A percentile compares a stretch with the other conserved stretches of the same genome.
These are phyloP conservation scores for Euphrasia arctica DNA, from an alignment of 305 asterid genomes.

Conservation along the genomic window DNA sequence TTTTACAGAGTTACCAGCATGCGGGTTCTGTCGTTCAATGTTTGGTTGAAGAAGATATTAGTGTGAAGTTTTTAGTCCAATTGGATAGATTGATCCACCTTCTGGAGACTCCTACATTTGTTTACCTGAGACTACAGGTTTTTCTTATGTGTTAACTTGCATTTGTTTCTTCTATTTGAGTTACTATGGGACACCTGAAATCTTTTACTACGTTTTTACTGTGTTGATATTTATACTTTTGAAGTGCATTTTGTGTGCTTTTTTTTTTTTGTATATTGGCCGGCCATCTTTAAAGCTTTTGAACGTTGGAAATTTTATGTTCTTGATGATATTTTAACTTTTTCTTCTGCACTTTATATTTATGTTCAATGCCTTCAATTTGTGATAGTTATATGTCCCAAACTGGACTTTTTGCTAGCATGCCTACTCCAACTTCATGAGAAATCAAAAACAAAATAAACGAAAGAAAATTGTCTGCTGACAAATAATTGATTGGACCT, in stretches of 20 bases:
- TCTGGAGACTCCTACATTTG: constrained; percentile 95
- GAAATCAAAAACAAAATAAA: too few relatives aligned
- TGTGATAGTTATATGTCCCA: too few relatives aligned
- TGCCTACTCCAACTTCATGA: too few relatives aligned
- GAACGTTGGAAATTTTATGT: neutral
- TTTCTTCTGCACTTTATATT: too few relatives aligned
- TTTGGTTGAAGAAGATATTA: constrained; percentile 92
- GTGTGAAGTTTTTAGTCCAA: constrained; percentile 90
- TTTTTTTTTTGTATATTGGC: neutral
- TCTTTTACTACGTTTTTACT: neutral
- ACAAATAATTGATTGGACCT: too few relatives aligned
- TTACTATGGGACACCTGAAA: neutral
- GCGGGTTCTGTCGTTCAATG: constrained; percentile 93
- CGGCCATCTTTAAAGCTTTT: neutral
- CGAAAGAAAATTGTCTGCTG: too few relatives aligned
- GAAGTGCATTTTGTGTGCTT: neutral
- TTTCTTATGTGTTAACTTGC: constrained; percentile 5
- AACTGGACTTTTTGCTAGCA: too few relatives aligned
- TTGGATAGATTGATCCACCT: constrained; percentile 94
- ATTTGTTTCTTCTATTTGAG: constrained; percentile 3
- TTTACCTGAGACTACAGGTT: constrained; percentile 97
- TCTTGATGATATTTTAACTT: neutral
- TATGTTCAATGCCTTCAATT: too few relatives aligned
- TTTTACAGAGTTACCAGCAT: constrained; percentile 83
- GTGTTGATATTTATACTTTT: neutral